Evolutionary conservation across 2,329 filamentous ascomycete genomes (phyloP), one percentile per base, ranked within the genome.

Genomic region (Monilinia fructigena): DNA sequence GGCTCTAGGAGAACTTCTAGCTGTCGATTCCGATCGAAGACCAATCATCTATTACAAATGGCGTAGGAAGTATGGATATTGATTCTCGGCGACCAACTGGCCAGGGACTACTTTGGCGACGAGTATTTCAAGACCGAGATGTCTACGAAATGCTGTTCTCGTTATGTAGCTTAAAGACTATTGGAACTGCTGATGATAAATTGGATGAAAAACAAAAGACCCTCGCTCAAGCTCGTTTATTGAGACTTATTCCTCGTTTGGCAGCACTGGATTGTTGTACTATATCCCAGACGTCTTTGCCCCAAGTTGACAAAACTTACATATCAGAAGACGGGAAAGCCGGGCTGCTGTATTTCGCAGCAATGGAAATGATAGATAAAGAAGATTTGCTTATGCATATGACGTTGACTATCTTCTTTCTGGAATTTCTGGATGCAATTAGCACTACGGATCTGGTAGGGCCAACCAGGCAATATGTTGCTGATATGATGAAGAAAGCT

Each of bases 1-100:
- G 61, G 80, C 83, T 2, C 74, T 89, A 3, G 81, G 81, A 1
- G 82, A 85, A 69, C 73, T 88, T 47, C 79, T 88, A 4, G 82
- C 86, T 60, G 77, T 82, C 8, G 86, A 88, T 74, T 85, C 82
- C 69, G 79, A 81, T 66, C 66, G 67, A n/a, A 72, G 71, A 66
- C 66, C 67, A 31, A 31, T 71, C 68, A 38, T 72, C 71, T 50
- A 70, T 50, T 65, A 69, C 26, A 70, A 72, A 55, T 72, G 77
- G 61, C 77, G 76, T 45, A 77, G 77, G 35, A 74, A 45, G 31
- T 12, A 65, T 75, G 38, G 77, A 80, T 48, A 72, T 82, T 40
- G 66, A 70, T 26, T 74, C 78, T 16, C 77, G 79, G 20, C 79
- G 76, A 20, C 67, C 77, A 0, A 79, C 80, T 0, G 85, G 85